Evolutionary conservation across 306 rosid genomes (phyloP), one percentile per base, ranked within the genome.

Genomic region (Cucurbita moschata): DNA sequence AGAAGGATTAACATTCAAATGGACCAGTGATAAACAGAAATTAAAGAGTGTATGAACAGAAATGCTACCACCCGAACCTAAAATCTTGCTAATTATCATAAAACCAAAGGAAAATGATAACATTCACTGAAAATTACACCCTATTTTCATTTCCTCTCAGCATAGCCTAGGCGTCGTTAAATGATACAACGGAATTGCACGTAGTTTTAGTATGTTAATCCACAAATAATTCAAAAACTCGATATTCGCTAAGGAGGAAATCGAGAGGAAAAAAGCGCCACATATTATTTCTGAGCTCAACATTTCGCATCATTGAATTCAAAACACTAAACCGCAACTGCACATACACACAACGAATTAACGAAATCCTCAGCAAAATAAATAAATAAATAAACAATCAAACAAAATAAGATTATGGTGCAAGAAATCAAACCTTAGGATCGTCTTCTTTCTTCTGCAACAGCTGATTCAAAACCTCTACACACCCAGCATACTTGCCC

Each of bases 401-500:
- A 40, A 55, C 67, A 63, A 61, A 50, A 51, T 11, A 7, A 55
- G 60, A 55, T 72, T 6, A 55, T 3, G 19, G 21, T 39, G 19
- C 13, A 13, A 64, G 53, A 63, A 75, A 75, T n/a, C 46, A 5
- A 38, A 95, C 99, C 91, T 95, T 95, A 52, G 91, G 97, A 89
- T 95, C 99, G 77, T 81, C 77, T 46, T 85, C 85, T 75, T 95
- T 95, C 90, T 84, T 82, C 60, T 60, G 88, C 79, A 84, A 73
- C 75, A 92, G 90, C 89, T 95, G 90, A 77, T 82, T 63, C 87
- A 95, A 82, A 16, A 88, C 89, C 52, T 87, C 87, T 16, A 78
- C 85, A 63, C 97, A 91, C 74, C 87, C 93, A 35, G 81, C 84
- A 79, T 86, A 91, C 88, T 89, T 95, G 43, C 87, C 88, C 4